phyloP scores from a whole-genome alignment of 148 eudicot genomes.

The Cornus kousa region DNA sequence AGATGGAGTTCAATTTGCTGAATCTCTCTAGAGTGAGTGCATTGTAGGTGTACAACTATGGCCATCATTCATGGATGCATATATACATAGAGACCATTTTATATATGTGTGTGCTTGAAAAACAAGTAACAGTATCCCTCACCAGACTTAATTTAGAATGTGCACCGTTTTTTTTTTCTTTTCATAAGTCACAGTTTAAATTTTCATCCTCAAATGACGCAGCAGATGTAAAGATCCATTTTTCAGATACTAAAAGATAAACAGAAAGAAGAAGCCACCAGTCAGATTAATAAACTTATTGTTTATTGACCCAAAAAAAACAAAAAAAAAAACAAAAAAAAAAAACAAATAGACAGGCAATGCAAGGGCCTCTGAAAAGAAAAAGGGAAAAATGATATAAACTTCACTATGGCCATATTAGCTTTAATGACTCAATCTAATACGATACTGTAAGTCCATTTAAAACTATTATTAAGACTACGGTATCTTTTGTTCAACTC shows the following conservation, averaged over 20 bases:
- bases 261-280: not conserved
- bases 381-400: too few species aligned
- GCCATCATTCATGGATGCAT: not conserved
- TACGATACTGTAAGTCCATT: not conserved
- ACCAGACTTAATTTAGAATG: not conserved
- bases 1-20: not conserved
- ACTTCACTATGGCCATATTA: not conserved
- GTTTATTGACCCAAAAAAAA: not conserved
- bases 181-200: not conserved
- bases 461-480: too few species aligned
- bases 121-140: too few species aligned
- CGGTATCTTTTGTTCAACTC: not conserved
- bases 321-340: not conserved
- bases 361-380: too few species aligned
- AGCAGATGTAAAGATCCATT: not conserved
- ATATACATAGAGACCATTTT: not conserved
- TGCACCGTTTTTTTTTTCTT: not conserved
- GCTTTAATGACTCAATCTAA: not conserved
- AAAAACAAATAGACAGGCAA: not conserved
- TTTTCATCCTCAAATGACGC: not conserved
- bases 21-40: too few species aligned
- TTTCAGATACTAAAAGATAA: not conserved
- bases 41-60: not conserved
- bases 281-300: not conserved
- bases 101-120: too few species aligned